Evolutionary conservation across 805 yeast genomes (phyloP), one percentile per base, ranked within the genome.

Genomic region (Saturnispora bothae): DNA sequence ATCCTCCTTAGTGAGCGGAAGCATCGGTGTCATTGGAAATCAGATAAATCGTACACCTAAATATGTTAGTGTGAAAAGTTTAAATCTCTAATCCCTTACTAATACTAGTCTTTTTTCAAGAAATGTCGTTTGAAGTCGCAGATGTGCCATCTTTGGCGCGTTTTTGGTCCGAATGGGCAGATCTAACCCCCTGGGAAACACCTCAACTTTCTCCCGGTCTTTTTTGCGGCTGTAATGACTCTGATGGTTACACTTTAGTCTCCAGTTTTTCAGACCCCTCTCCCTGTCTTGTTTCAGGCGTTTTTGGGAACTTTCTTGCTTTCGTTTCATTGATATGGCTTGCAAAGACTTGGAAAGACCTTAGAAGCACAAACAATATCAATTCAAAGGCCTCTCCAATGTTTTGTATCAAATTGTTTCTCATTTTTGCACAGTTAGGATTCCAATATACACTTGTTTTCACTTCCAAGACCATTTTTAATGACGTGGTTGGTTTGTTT

Each of bases 231-330:
- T 66, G 71, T 41, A 48, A 45, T 19, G 63, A 61, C 42, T 47
- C 46, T 8, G 75, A 68, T 34, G 77, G 77, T 3, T 58, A 47
- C 61, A 66, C 68, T 50, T 63, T 34, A 53, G 63, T 25, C 33
- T 71, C 52, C 43, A 43, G 33, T 50, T 44, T 64, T 40, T 60
- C 62, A 16, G 79, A 73, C 45, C 61, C 69, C 31, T 61, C 78
- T 1, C 72, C 76, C 0, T 73, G 79, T 45, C 56, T 72, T 38
- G 54, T 68, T 15, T 67, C 63, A 41, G 78, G 76, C 10, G 44
- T 65, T 2, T 45, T 69, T 7, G 57, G 56, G 30, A 60, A 65
- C 13, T 26, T 54, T 0, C 40, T 62, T 1, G 63, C 72, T 1
- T 17, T 57, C 13, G 47, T 61, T 16, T 56, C 68, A 50, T 43